phyloP scores from a whole-genome alignment of 2,329 filamentous ascomycete species.

The Periconia digitata region DNA sequence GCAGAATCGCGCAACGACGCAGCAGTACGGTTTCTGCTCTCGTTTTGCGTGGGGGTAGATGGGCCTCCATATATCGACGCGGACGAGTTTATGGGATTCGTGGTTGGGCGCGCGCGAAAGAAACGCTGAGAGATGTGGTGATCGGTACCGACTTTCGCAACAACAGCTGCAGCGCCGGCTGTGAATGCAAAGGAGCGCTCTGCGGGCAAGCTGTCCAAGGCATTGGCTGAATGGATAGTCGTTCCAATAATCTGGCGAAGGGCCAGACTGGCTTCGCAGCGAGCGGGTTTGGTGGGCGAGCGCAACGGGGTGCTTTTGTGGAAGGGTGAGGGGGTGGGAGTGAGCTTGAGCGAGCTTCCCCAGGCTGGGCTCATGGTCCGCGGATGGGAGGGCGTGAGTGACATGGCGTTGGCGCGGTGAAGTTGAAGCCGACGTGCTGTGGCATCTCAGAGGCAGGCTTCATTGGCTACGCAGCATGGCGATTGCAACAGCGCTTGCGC shows the following conservation, averaged over 20 bases:
- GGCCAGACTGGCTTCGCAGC: slow-evolving; percentile 58
- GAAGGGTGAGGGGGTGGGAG: slow-evolving; percentile 69
- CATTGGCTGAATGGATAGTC: slow-evolving; percentile 79
- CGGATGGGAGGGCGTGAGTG: slow-evolving; percentile 43
- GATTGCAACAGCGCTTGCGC: neutral
- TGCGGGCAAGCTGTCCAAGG: slow-evolving; percentile 78
- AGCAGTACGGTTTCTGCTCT: slow-evolving; percentile 61
- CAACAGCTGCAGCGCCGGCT: slow-evolving; percentile 89
- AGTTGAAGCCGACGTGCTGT: neutral
- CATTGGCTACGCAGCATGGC: neutral
- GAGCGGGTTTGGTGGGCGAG: slow-evolving; percentile 60
- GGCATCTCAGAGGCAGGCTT: neutral
- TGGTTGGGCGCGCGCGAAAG: slow-evolving; percentile 78
- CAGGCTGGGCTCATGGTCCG: slow-evolving; percentile 46
- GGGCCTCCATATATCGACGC: slow-evolving; percentile 54
- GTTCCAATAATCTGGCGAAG: slow-evolving; percentile 87
- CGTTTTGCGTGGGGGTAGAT: slow-evolving; percentile 57
- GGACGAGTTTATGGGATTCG: slow-evolving; percentile 66
- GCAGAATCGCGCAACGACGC: slow-evolving; percentile 53
- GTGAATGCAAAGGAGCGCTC: slow-evolving; percentile 80
- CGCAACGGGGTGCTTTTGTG: slow-evolving; percentile 62
- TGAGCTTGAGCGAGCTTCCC: slow-evolving; percentile 48
- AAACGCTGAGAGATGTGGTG: slow-evolving; percentile 74
- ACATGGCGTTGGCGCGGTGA: slow-evolving; percentile 29
- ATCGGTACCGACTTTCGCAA: slow-evolving; percentile 75